A percentile compares a stretch with the other conserved stretches of the same genome.
Evolutionary conservation across 2,329 filamentous ascomycete genomes (phyloP).

Genomic region (Akanthomyces uredinophilus): DNA sequence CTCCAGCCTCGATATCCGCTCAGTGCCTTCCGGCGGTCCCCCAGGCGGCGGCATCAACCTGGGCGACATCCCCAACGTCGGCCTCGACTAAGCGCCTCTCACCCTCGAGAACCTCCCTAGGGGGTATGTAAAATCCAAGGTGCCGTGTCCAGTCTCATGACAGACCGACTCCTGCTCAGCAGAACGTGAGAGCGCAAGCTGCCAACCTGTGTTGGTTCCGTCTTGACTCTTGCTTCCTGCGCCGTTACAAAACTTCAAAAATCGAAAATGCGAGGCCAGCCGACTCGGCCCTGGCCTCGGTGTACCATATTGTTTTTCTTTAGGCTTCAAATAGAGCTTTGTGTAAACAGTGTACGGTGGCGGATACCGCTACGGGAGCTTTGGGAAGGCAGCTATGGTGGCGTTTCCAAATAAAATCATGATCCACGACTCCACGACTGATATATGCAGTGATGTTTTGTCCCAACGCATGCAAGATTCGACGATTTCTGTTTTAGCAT

Average conservation of each 20-base stretch:
- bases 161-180: not conserved
- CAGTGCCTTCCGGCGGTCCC: constrained; percentile 23
- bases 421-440: constrained; percentile 22
- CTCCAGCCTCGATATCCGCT: constrained; percentile 60
- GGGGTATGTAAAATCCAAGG: constrained; percentile 1
- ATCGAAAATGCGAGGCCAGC: constrained; percentile 8
- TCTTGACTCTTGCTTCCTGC: not conserved
- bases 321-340: constrained; percentile 34
- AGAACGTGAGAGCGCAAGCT: not conserved
- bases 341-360: constrained; percentile 37
- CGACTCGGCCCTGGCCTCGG: constrained; percentile 20
- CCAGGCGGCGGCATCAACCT: constrained; percentile 36
- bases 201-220: not conserved
- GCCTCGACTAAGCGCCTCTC: constrained; percentile 44
- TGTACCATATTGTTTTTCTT: constrained; percentile 39
- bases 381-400: constrained; percentile 29
- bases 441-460: not conserved
- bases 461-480: not conserved
- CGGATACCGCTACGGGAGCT: constrained; percentile 25
- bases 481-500: not conserved
- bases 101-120: not conserved
- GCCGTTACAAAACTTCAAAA: not conserved
- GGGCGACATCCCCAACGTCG: constrained; percentile 45
- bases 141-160: constrained; percentile 9
- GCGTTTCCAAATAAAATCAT: constrained; percentile 25